Conservation (phyloP, 1,284 basidiomycete genomes). For the Fomitopsis palustris region DNA sequence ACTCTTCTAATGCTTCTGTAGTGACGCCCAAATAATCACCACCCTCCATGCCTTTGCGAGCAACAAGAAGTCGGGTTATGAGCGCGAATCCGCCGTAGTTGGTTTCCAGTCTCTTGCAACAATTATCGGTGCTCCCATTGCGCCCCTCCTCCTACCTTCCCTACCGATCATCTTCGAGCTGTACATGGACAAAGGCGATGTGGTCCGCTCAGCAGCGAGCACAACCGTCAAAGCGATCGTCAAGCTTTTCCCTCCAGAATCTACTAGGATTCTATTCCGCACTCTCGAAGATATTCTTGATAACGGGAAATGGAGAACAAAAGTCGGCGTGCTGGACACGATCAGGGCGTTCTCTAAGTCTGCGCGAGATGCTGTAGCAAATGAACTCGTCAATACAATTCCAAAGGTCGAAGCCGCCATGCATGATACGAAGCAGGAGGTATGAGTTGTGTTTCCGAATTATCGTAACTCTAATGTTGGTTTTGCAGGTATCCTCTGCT, state of each 20-base stretch:
- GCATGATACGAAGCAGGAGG: conserved; percentile 98
- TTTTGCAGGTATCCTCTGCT: conserved; percentile 73
- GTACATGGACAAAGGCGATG: conserved; percentile 94
- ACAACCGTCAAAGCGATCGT: conserved; percentile 84
- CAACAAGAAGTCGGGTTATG: conserved; percentile 90
- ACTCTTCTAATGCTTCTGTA: conserved; percentile 27
- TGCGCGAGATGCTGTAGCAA: conserved; percentile 81
- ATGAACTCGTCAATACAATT: conserved; percentile 79
- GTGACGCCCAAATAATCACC: conserved; percentile 60
- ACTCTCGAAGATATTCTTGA: conserved; percentile 74
- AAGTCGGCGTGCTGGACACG: conserved; percentile 91
- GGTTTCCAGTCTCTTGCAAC: conserved; percentile 78
- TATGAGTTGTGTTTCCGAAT: conserved; percentile 30
- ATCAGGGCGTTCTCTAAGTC: conserved; percentile 71
- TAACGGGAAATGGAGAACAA: conserved; percentile 91
- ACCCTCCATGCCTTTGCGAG: conserved; percentile 71
- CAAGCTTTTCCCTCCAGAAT: conserved; percentile 83
- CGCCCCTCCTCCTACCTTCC: conserved; percentile 80
- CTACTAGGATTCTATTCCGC: conserved; percentile 73
- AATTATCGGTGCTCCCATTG: conserved; percentile 71
- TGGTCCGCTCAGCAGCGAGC: conserved; percentile 81
- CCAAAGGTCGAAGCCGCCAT: conserved; percentile 89
- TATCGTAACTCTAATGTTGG: neutral
- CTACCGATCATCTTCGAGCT: conserved; percentile 82
- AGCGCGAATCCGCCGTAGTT: conserved; percentile 89